Evolutionary conservation across 164 flowering plant genomes (phyloP), one percentile per base, ranked within the genome.

Genomic region (Akebia trifoliata): DNA sequence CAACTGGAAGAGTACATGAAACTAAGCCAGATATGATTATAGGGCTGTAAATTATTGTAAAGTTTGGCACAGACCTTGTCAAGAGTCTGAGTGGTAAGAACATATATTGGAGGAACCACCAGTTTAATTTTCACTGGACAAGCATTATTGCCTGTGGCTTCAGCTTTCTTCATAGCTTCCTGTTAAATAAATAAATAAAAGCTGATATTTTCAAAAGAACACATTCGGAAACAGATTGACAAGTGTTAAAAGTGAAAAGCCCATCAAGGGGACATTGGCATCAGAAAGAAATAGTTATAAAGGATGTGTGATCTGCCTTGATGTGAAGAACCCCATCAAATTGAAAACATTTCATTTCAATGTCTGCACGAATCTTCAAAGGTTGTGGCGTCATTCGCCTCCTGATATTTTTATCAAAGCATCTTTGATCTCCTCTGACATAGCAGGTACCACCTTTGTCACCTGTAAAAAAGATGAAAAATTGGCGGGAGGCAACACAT

Each of bases 311-410:
- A n/a, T n/a, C n/a, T 18, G 86, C 99, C 96, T 93, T 90, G 35
- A 93, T 90, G 75, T 93, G 97, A 69, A 93, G 89, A 69, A 93
- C 89, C n/a, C 99, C 99, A 71, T 93, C 97, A 75, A 87, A 86
- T 74, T 86, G 90, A 56, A 90, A 87, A 69, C 99, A 93, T 54
- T 79, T 93, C 95, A 93, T 83, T 60, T 93, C 99, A 62, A 93
- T 81, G 60, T 93, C 97, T 61, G 95, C 99, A 18, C 89, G 80
- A 50, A 93, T 90, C 73, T 87, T 93, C 73, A 87, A 59, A 17
- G 99, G 89, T 36, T 90, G 97, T 8, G 96, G 99, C 9, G 96
- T 93, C 99, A 93, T 93, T 62, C 96, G 76, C 70, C 99, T 84
- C 69, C 78, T 78, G 52, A 93, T 90, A 64, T 90, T 87, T 84